Conservation (phyloP, 179 eudicot genomes). For the Drosera spatulata region DNA sequence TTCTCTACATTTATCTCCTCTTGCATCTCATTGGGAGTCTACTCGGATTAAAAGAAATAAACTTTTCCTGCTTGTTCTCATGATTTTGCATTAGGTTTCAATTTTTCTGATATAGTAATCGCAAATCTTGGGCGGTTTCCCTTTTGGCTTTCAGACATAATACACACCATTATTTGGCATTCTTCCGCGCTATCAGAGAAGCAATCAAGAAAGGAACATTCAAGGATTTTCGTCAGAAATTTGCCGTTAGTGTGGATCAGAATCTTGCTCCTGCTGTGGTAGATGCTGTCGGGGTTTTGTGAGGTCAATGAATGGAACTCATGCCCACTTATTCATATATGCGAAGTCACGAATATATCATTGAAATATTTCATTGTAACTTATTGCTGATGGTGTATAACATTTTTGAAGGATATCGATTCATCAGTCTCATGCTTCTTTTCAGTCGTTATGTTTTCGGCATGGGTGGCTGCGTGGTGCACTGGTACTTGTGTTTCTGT, state of each 20-base stretch:
- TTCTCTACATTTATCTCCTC: background rate
- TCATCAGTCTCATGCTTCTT: too few species aligned
- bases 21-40: too few species aligned
- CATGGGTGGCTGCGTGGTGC: too few species aligned
- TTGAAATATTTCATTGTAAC: too few species aligned
- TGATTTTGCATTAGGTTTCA: background rate
- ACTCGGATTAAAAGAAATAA: too few species aligned
- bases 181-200: constrained; percentile 54
- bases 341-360: too few species aligned
- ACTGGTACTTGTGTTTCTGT: too few species aligned
- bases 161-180: constrained; percentile 69
- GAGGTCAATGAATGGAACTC: too few species aligned
- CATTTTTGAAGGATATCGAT: too few species aligned
- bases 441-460: too few species aligned
- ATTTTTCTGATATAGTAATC: background rate
- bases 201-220: constrained; percentile 46
- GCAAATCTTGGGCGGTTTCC: background rate
- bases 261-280: constrained; percentile 19
- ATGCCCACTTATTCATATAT: too few species aligned
- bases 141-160: constrained; percentile 47
- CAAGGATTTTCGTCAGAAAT: constrained; percentile 40
- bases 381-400: too few species aligned
- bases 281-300: background rate
- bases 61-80: background rate
- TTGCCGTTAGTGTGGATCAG: constrained; percentile 29